phyloP scores from a whole-genome alignment of 345 rosid species.

The Ceriops decandra region DNA sequence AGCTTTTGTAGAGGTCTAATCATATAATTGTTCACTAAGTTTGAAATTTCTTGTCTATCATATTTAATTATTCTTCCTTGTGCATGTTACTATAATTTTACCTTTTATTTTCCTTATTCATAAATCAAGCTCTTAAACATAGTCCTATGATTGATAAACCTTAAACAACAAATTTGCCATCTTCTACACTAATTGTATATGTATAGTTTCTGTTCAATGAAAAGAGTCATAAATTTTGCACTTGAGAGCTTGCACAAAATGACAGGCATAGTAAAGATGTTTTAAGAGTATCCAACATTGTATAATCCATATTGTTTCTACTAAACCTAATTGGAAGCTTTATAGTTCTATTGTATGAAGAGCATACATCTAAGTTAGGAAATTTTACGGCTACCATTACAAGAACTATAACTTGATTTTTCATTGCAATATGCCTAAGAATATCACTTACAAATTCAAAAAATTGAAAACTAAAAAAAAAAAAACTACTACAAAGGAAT shows the following conservation, averaged over 20 bases:
- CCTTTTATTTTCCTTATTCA: too few relatives aligned
- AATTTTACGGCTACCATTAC: slow-evolving; percentile 58
- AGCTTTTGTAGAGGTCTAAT: too few relatives aligned
- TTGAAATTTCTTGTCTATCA: too few relatives aligned
- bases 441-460: not conserved
- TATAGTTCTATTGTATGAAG: slow-evolving; percentile 19
- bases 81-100: too few relatives aligned
- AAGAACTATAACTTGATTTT: slow-evolving; percentile 58
- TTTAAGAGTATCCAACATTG: slow-evolving; percentile 33
- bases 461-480: not conserved
- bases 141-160: too few relatives aligned
- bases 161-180: too few relatives aligned
- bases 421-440: slow-evolving; percentile 59
- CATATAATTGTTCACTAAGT: too few relatives aligned
- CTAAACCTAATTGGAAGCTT: slow-evolving; percentile 55
- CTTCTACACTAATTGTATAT: too few relatives aligned
- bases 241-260: slow-evolving; percentile 83
- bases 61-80: too few relatives aligned
- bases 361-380: slow-evolving; percentile 50
- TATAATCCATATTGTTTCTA: slow-evolving; percentile 27
- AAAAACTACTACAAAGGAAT: not conserved
- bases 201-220: not conserved
- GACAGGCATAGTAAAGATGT: slow-evolving; percentile 69
- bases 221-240: slow-evolving; percentile 12
- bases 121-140: too few relatives aligned